phyloP scores from a whole-genome alignment of 73 alveolate genomes.

The Paramecium pentaurelia region DNA sequence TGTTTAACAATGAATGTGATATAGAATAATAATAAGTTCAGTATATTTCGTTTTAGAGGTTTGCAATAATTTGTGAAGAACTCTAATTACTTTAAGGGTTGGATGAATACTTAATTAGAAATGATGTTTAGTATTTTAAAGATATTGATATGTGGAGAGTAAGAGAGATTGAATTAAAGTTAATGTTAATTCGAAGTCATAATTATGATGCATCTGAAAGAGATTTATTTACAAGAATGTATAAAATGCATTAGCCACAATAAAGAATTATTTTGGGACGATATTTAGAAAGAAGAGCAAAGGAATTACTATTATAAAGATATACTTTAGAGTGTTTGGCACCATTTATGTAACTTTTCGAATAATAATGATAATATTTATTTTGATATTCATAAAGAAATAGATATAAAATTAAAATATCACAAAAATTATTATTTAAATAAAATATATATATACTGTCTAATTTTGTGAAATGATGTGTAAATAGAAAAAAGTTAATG shows the following conservation, averaged over 20 bases:
- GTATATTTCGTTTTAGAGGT: slow-evolving; percentile 1
- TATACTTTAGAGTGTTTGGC: slow-evolving; percentile 35
- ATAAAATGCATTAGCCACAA: background rate
- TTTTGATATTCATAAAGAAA: background rate
- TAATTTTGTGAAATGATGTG: background rate
- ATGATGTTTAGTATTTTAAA: slow-evolving; percentile 30
- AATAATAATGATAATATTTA: background rate
- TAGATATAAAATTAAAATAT: background rate
- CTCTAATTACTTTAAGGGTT: background rate
- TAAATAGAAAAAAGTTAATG: background rate
- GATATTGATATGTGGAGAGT: background rate
- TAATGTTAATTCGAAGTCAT: slow-evolving; percentile 13
- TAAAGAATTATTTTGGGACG: slow-evolving; percentile 17
- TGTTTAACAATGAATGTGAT: slow-evolving; percentile 34
- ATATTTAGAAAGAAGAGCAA: slow-evolving; percentile 31
- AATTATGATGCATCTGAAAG: slow-evolving; percentile 31
- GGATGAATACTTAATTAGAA: background rate
- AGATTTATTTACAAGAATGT: slow-evolving; percentile 4
- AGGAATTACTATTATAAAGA: background rate
- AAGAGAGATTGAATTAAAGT: slow-evolving; percentile 22
- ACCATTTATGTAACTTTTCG: background rate
- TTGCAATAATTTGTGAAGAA: background rate
- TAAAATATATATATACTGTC: background rate
- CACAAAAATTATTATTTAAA: background rate
- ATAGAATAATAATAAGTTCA: background rate